Evolutionary conservation across 192 early-diverging fungal species (phyloP), one percentile per base, ranked within the genome.

Genomic region (Radiomyces spectabilis): DNA sequence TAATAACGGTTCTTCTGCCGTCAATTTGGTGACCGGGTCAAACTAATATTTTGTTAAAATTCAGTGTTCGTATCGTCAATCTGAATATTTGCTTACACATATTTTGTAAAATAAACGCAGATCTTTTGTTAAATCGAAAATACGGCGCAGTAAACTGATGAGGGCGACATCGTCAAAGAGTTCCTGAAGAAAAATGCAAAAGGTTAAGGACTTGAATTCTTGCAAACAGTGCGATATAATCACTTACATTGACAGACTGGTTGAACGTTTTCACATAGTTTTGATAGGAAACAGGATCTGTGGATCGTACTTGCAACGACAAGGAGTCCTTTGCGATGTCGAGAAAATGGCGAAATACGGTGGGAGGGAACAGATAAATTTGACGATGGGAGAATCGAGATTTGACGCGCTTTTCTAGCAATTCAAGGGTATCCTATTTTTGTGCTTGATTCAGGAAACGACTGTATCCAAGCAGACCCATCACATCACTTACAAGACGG

Each of bases 341-440:
- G 4, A 53, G 51, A 55, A 86, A 91, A 4, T 79, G 75, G 18
- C 78, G 72, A 57, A 85, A 68, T 0, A 55, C 66, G 22, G 66
- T 35, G 1, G 82, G 61, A 0, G 82, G 74, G 59, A 85, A 84
- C 4, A 89, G 68, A 47, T 85, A 78, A 9, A 95, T 82, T 29
- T 85, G 83, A 7, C 91, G 78, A 57, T 95, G 90, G 9, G 91
- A 94, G 71, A 95, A 97, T 26, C 94, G 79, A 21, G 92, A 94
- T 55, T 94, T 93, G 31, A 97, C 93, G 9, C 93, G 85, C 56
- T 97, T 96, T 66, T 97, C 93, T 27, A 99, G 59, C 27, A 93
- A 59, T 37, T 88, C 84, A 31, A 95, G 70, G 12, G 85, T 81
- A 59, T 95, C 91, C 85, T 86, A 66, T 27, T 46, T 18, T 44